Conservation (phyloP, 2,329 filamentous ascomycete species). For the Fusarium camptoceras region DNA sequence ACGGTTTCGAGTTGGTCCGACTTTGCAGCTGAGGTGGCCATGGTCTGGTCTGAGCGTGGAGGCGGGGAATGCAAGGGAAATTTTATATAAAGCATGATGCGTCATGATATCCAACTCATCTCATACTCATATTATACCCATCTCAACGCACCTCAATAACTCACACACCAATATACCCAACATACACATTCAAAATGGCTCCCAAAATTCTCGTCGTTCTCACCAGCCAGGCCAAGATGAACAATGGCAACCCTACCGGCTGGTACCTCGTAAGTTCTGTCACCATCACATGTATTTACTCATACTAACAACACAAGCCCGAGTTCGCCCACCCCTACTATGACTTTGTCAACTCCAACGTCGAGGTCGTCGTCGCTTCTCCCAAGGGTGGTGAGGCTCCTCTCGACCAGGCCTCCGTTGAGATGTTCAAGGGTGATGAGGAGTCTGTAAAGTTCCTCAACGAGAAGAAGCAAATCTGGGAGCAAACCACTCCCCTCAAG, state of each 20-base stretch:
- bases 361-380: conserved; percentile 69
- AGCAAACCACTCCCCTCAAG: conserved; percentile 69
- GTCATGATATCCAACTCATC: background rate
- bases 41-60: conserved; percentile 16
- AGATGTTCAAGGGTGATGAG: conserved; percentile 65
- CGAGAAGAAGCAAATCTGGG: conserved; percentile 70
- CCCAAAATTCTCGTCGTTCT: conserved; percentile 77
- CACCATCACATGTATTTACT: background rate
- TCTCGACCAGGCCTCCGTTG: conserved; percentile 69
- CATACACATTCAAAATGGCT: conserved; percentile 54
- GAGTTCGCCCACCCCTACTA: conserved; percentile 75
- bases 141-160: background rate
- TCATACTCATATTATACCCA: background rate
- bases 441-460: conserved; percentile 66
- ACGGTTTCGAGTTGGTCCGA: conserved; percentile 31
- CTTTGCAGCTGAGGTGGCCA: background rate
- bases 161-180: background rate
- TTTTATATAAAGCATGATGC: conserved; percentile 27
- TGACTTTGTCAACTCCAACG: conserved; percentile 58
- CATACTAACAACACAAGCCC: conserved; percentile 52
- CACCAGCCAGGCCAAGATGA: conserved; percentile 68
- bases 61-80: conserved; percentile 1
- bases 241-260: conserved; percentile 68
- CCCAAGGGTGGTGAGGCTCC: conserved; percentile 71
- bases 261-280: conserved; percentile 72